Conservation (phyloP, 805 yeast species). For the Ogataea paraovalis region DNA sequence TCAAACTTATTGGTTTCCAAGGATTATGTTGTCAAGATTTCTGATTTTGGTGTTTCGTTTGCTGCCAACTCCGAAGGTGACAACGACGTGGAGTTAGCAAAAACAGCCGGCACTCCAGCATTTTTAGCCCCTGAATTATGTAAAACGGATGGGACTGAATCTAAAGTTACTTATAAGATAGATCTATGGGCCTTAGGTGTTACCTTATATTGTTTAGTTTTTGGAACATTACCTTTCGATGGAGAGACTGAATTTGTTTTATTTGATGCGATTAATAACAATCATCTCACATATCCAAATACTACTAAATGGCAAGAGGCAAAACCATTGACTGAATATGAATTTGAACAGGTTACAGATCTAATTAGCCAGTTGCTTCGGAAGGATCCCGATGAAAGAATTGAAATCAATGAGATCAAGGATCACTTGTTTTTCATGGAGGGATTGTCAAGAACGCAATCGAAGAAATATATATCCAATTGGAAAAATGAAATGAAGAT, state of each 20-base stretch:
- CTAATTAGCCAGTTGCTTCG: slow-evolving; percentile 56
- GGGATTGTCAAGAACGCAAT: slow-evolving; percentile 26
- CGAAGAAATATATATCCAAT: slow-evolving; percentile 25
- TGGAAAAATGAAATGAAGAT: slow-evolving; percentile 39
- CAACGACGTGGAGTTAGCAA: slow-evolving; percentile 79
- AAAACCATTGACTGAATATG: slow-evolving; percentile 17
- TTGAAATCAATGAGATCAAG: slow-evolving; percentile 69
- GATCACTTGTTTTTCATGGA: slow-evolving; percentile 59
- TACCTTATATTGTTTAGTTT: slow-evolving; percentile 79
- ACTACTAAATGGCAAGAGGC: slow-evolving; percentile 27
- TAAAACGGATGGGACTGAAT: slow-evolving; percentile 45
- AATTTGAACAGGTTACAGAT: slow-evolving; percentile 46
- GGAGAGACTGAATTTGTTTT: slow-evolving; percentile 84
- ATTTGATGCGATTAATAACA: slow-evolving; percentile 73
- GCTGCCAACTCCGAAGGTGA: slow-evolving; percentile 47
- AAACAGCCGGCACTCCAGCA: slow-evolving; percentile 97
- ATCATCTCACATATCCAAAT: slow-evolving; percentile 55
- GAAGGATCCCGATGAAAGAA: slow-evolving; percentile 66
- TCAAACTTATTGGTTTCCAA: slow-evolving; percentile 76
- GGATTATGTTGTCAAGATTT: slow-evolving; percentile 76
- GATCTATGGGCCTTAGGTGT: slow-evolving; percentile 99
- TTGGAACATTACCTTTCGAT: slow-evolving; percentile 85
- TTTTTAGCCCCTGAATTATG: slow-evolving; percentile 94
- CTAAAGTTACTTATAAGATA: slow-evolving; percentile 71
- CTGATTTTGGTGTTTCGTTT: slow-evolving; percentile 96